Evolutionary conservation across 352 stramenopile species (phyloP), one percentile per base, ranked within the genome.

Genomic region (Phytophthora vignae): DNA sequence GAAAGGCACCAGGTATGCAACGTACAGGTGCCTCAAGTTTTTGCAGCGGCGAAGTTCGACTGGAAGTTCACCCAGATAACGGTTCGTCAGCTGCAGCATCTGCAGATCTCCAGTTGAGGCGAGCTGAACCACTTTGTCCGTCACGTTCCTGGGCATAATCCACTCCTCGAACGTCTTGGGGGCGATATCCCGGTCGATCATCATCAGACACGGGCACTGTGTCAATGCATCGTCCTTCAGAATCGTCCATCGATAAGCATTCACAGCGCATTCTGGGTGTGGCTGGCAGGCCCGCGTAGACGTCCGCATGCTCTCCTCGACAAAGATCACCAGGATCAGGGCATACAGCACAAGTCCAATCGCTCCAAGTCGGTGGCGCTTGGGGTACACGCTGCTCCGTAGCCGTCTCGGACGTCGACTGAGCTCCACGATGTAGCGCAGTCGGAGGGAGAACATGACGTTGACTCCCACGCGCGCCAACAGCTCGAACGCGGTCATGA

Each of bases 141-240:
- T 80, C 40, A 70, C 65, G 22, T 79, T 69, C 0, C 17, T 58
- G 4, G 78, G 73, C 0, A 54, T 25, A 3, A 64, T 10, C 78
- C 78, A 86, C 14, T 69, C 63, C 3, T 71, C 70, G 31, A 50
- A 78, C 19, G 52, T 74, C 8, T 44, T 69, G 1, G 55, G 54
- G 0, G 55, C 73, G 1, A 50, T 25, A 21, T 77, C 33, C 5
- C 58, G 40, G 40, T 83, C 76, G 42, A 84, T 80, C 46, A 78
- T 61, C 4, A 76, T 63, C 15, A 88, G 52, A 22, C 80, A 88
- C 22, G 75, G 75, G 22, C 77, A 87, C 5, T 81, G 58, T 3
- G 44, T 58, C 42, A 70, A 21, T 1, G 40, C 65, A 17, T 52
- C 29, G 9, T 42, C 44, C 6, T 69, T 50, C 2, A 60, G 15